Conservation (phyloP, 768 basidiomycete species). For the Suillus weaverae region DNA sequence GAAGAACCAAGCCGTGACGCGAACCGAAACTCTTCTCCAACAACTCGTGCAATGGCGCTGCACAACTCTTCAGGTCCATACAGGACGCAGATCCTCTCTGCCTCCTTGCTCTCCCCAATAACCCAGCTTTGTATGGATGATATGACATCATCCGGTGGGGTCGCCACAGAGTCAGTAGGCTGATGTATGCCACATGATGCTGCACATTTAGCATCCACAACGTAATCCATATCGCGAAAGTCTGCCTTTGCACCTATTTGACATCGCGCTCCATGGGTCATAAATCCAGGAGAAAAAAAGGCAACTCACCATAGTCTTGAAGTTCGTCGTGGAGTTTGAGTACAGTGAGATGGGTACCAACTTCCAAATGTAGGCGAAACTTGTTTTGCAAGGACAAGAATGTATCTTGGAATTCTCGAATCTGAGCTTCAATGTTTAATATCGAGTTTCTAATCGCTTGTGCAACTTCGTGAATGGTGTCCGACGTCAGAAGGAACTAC, state of each 20-base stretch:
- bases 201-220: conserved; percentile 16
- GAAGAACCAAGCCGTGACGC: conserved; percentile 31
- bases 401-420: neutral
- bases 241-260: conserved; percentile 10
- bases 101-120: conserved; percentile 7
- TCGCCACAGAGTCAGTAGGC: no score
- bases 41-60: conserved; percentile 32
- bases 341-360: neutral
- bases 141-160: neutral
- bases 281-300: neutral
- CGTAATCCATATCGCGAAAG: conserved; percentile 21
- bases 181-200: neutral
- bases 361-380: neutral
- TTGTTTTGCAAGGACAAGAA: neutral
- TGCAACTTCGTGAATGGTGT: neutral
- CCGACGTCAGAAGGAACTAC: no score
- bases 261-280: no score
- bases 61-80: conserved; percentile 29
- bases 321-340: neutral
- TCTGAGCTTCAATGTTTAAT: neutral
- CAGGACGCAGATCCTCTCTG: conserved; percentile 25
- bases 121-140: conserved; percentile 14
- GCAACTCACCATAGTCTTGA: neutral
- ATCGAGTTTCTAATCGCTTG: neutral
- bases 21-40: conserved; percentile 25